Evolutionary conservation across 768 basidiomycete genomes (phyloP), one percentile per base, ranked within the genome.

Genomic region (Suillus weaverae): DNA sequence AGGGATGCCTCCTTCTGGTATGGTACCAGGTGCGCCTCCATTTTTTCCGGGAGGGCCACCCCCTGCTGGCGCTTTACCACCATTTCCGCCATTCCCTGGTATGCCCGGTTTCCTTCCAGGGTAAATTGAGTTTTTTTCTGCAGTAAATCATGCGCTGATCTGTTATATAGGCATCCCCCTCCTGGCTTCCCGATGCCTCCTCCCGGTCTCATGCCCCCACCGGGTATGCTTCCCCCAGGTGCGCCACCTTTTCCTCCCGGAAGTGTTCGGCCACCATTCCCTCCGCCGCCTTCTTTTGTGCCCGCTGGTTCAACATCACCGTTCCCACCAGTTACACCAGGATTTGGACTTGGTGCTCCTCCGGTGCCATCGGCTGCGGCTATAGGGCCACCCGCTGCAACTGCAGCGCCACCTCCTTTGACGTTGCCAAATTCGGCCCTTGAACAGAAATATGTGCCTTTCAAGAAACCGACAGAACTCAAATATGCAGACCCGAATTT

Each of bases 401-500:
- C 68, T 18, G 50, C 70, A 53, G 66, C 73, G 1, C 62, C 66
- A n/a, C 69, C 69, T 32, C 67, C 70, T 39, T 74, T 83, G 33
- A 76, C 69, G 22, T 76, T 91, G 44, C 91, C 90, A 1, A 83
- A 87, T 70, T 81, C 84, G 10, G 76, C 81, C 5, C 75, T 86
- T 44, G 79, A 81, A 22, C 90, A 93, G 78, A 86, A 83, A 16
- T 89, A 91, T 70, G 85, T 89, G 14, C 81, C 86, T 2, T 86
- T 92, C 71, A 94, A 93, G 81, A 92, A 92, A 74, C 79, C 82
- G 16, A 91, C 91, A 2, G 82, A 83, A 26, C 80, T 95, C 51
- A 90, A 93, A 74, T 91, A 88, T 75, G 73, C 79, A 16, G 90
- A 95, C 70, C 78, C 92, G 0, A 92, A 94, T 71, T 93, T 91